These are phyloP conservation scores for Pythium vanterpoolii DNA, from an alignment of 352 stramenopile genomes.

Conservation along the genomic window DNA sequence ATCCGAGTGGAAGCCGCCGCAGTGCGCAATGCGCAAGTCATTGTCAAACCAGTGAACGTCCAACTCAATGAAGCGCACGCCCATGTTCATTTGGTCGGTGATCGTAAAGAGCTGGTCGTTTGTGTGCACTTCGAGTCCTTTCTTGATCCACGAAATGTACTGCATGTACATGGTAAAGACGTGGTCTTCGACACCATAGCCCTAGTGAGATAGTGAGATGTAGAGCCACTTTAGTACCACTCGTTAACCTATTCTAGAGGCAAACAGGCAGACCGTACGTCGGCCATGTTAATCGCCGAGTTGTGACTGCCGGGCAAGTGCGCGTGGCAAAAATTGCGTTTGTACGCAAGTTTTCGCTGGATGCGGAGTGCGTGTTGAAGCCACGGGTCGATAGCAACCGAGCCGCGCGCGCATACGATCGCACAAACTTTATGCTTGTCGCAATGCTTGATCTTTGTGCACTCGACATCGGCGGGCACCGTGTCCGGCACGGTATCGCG, in stretches of 20 bases:
- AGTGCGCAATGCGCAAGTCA: conserved; percentile 65
- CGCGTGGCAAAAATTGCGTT: conserved; percentile 47
- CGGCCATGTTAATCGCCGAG: conserved; percentile 53
- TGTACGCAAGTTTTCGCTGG: conserved; percentile 46
- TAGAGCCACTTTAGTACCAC: too few species aligned
- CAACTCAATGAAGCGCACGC: conserved; percentile 62
- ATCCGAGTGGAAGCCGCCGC: conserved; percentile 51
- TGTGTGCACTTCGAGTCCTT: conserved; percentile 49
- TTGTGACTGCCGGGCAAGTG: conserved; percentile 63
- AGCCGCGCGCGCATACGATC: conserved; percentile 47
- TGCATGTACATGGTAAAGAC: conserved; percentile 57
- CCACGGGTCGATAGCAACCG: conserved; percentile 41
- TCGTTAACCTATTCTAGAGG: background rate
- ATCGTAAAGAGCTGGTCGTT: conserved; percentile 67
- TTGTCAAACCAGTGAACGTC: conserved; percentile 71
- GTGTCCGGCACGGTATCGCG: conserved; percentile 51
- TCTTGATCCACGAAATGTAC: conserved; percentile 59
- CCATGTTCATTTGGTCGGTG: conserved; percentile 66
- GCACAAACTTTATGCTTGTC: conserved; percentile 49
- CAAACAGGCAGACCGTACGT: conserved; percentile 24
- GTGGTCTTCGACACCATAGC: conserved; percentile 64
- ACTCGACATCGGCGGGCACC: conserved; percentile 51
- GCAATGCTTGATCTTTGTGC: conserved; percentile 47
- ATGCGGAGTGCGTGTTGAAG: conserved; percentile 31
- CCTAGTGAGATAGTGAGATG: conserved; percentile 21